Evolutionary conservation across 257 asterid genomes (phyloP).

Genomic region (Gentiana straminea): DNA sequence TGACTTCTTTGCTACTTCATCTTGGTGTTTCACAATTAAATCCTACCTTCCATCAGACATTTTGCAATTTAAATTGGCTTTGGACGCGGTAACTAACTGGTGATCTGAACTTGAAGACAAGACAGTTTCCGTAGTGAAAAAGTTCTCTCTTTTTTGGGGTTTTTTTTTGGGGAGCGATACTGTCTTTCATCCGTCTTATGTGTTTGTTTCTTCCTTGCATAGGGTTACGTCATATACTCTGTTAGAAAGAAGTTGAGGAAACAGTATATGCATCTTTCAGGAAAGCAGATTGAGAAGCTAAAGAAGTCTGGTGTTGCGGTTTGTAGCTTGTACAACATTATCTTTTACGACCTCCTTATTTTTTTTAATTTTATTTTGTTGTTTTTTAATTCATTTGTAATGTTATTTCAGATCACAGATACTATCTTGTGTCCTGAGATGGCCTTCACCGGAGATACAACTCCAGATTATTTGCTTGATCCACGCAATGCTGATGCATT

Average conservation of each 20-base stretch:
- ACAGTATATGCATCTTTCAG: constrained; percentile 73
- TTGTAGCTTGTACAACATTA: constrained; percentile 1
- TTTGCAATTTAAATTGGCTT: no score
- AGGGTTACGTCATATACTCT: constrained; percentile 95
- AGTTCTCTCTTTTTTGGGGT: no score
- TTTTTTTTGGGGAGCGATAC: no score
- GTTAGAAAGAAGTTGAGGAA: constrained; percentile 86
- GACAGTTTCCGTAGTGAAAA: no score
- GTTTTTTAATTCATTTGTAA: background rate
- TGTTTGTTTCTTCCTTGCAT: constrained; percentile 8
- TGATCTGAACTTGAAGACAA: no score
- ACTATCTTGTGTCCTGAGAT: constrained; percentile 85
- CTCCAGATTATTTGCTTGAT: constrained; percentile 64
- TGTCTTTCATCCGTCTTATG: background rate
- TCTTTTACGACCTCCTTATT: background rate
- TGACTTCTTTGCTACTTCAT: no score
- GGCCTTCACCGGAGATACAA: constrained; percentile 96
- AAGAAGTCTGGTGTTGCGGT: constrained; percentile 97
- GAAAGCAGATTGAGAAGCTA: constrained; percentile 86
- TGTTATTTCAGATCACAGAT: constrained; percentile 63
- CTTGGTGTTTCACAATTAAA: no score
- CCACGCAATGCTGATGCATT: constrained; percentile 91
- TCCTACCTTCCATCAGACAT: no score
- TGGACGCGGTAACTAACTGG: no score
- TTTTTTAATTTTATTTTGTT: background rate